These are phyloP conservation scores for Aotearoamyces nothofagi DNA, from an alignment of 2,329 filamentous ascomycete genomes.

Conservation along the genomic window DNA sequence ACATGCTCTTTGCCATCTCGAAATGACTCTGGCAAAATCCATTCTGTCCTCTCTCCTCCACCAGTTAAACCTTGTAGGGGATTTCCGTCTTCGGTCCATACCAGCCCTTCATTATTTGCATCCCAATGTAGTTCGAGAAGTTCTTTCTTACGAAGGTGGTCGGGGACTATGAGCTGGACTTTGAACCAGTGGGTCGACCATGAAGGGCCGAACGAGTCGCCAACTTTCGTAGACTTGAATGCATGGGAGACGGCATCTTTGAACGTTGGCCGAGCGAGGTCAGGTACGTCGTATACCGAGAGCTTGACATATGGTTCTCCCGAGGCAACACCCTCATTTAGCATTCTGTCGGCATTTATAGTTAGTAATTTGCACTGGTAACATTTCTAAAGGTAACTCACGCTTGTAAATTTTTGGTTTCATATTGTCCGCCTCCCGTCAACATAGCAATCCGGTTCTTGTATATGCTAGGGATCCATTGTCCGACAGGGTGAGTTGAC, in stretches of 20 bases:
- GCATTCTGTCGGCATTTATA: slow-evolving; percentile 35
- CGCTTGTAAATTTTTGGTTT: slow-evolving; percentile 58
- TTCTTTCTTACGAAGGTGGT: slow-evolving; percentile 57
- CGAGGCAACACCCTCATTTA: slow-evolving; percentile 49
- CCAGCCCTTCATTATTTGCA: slow-evolving; percentile 81
- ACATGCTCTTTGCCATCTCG: slow-evolving; percentile 74
- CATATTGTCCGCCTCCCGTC: slow-evolving; percentile 65
- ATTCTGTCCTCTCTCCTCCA: slow-evolving; percentile 75
- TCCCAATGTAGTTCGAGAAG: slow-evolving; percentile 96
- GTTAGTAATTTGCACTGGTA: slow-evolving; percentile 5
- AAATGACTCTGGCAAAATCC: slow-evolving; percentile 72
- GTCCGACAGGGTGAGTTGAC: slow-evolving; percentile 39
- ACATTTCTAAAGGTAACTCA: slow-evolving; percentile 25
- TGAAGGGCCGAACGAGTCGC: slow-evolving; percentile 75
- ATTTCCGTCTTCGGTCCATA: slow-evolving; percentile 83
- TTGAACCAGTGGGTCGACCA: slow-evolving; percentile 99
- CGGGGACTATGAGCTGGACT: slow-evolving; percentile 62
- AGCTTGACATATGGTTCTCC: slow-evolving; percentile 70
- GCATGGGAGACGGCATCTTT: slow-evolving; percentile 62
- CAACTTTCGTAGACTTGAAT: slow-evolving; percentile 61
- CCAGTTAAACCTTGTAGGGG: slow-evolving; percentile 87
- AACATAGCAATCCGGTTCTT: slow-evolving; percentile 71
- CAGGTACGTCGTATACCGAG: slow-evolving; percentile 71
- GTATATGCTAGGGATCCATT: slow-evolving; percentile 76
- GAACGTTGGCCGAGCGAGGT: slow-evolving; percentile 69